These are phyloP conservation scores for Colletotrichum plurivorum DNA, from an alignment of 2,329 filamentous ascomycete species.

Conservation along the genomic window DNA sequence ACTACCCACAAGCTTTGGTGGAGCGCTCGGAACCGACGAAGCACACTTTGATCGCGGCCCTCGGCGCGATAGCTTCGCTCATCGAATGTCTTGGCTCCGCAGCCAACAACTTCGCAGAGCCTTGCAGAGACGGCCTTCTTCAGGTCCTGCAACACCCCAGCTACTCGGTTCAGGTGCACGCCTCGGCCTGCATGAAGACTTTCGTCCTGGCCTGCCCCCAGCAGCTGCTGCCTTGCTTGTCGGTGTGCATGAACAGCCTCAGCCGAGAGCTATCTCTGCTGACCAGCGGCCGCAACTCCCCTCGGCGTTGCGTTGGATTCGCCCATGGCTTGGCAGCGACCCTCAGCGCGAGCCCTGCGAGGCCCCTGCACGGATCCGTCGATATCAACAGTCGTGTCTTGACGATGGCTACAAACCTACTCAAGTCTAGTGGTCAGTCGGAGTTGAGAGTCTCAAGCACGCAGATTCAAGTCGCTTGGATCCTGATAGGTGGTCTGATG, in stretches of 20 bases:
- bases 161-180: slow-evolving; percentile 94
- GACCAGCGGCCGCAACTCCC: slow-evolving; percentile 80
- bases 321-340: slow-evolving; percentile 93
- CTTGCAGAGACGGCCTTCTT: slow-evolving; percentile 87
- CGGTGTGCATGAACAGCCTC: slow-evolving; percentile 96
- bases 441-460: slow-evolving; percentile 92
- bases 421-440: slow-evolving; percentile 93
- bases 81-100: slow-evolving; percentile 87
- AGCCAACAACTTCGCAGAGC: slow-evolving; percentile 82
- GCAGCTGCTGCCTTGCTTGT: slow-evolving; percentile 90
- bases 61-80: slow-evolving; percentile 85
- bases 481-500: slow-evolving; percentile 96
- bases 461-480: slow-evolving; percentile 98
- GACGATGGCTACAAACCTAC: slow-evolving; percentile 88
- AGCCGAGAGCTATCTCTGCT: slow-evolving; percentile 87
- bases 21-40: slow-evolving; percentile 92
- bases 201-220: slow-evolving; percentile 94
- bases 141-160: slow-evolving; percentile 95
- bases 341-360: slow-evolving; percentile 88
- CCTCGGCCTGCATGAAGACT: slow-evolving; percentile 86
- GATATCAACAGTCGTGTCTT: slow-evolving; percentile 95
- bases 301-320: slow-evolving; percentile 88
- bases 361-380: slow-evolving; percentile 93
- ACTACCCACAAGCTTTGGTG: slow-evolving; percentile 91
- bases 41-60: slow-evolving; percentile 82